Conservation (phyloP, 805 yeast species). For the Blastobotrys robertii region DNA sequence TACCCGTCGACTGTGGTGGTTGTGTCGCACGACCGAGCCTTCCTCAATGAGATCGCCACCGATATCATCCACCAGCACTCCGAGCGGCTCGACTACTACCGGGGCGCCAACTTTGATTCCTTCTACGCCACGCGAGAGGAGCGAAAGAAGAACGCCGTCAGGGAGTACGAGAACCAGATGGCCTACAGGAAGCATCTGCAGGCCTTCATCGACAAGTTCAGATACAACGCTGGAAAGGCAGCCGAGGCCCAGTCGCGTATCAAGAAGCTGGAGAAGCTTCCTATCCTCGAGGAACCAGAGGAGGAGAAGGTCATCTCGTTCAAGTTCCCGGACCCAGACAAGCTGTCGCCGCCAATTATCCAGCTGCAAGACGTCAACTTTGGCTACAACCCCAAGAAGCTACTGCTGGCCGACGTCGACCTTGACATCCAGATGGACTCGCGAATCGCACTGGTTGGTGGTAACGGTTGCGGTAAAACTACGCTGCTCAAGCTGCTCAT, state of each 20-base stretch:
- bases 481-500: conserved; percentile 80
- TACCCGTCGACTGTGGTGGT: conserved; percentile 90
- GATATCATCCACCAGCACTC: conserved; percentile 97
- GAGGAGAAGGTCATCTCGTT: conserved; percentile 79
- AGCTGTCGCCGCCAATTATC: conserved; percentile 84
- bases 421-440: conserved; percentile 89
- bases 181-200: conserved; percentile 90
- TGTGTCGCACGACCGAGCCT: conserved; percentile 96
- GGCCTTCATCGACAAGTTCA: conserved; percentile 86
- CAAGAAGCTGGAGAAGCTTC: conserved; percentile 90
- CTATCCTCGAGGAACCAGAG: conserved; percentile 87
- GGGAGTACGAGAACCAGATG: conserved; percentile 97
- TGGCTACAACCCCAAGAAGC: conserved; percentile 61
- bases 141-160: conserved; percentile 81
- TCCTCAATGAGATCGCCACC: conserved; percentile 95
- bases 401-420: conserved; percentile 68
- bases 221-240: conserved; percentile 96
- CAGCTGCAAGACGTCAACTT: conserved; percentile 81
- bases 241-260: conserved; percentile 97
- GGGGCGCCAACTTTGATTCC: conserved; percentile 83
- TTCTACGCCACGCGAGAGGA: conserved; percentile 93
- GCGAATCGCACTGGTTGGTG: conserved; percentile 94
- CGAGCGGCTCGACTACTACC: conserved; percentile 89
- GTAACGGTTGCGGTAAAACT: conserved; percentile 99
- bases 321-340: conserved; percentile 92